phyloP scores from a whole-genome alignment of 2,329 filamentous ascomycete genomes.

The Paracoccidioides brasiliensis region DNA sequence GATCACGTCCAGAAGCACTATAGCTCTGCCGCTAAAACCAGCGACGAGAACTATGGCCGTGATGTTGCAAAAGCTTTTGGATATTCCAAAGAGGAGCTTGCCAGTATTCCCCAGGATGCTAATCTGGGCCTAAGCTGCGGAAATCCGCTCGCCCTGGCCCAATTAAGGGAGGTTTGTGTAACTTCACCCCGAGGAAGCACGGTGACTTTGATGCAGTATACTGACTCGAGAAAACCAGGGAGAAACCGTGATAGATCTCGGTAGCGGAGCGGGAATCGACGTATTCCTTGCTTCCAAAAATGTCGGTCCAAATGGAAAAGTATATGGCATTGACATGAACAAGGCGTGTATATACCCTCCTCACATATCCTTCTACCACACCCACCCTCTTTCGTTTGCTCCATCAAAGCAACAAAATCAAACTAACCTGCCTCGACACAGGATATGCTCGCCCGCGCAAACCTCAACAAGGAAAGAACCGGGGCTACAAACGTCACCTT shows the following conservation, averaged over 20 bases:
- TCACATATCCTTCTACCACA: not conserved
- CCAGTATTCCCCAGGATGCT: conserved; percentile 33
- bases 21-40: conserved; percentile 17
- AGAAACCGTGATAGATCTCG: conserved; percentile 46
- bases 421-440: conserved; percentile 14
- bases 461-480: conserved; percentile 31
- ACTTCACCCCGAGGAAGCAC: not conserved
- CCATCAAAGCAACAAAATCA: not conserved
- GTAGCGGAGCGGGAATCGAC: conserved; percentile 46
- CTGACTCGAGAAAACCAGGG: conserved; percentile 26
- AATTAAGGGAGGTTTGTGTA: conserved; percentile 29
- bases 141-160: conserved; percentile 40
- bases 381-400: not conserved
- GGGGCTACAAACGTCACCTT: conserved; percentile 38
- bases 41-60: conserved; percentile 24
- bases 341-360: conserved; percentile 25
- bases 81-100: conserved; percentile 38
- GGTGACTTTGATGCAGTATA: not conserved
- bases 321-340: conserved; percentile 49
- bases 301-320: conserved; percentile 37
- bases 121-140: conserved; percentile 45
- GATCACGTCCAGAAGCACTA: conserved; percentile 12
- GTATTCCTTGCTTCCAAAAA: conserved; percentile 41
- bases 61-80: conserved; percentile 41
- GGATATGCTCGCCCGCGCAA: conserved; percentile 44